phyloP scores from a whole-genome alignment of 2,329 filamentous ascomycete species.

The Cercospora canescens region DNA sequence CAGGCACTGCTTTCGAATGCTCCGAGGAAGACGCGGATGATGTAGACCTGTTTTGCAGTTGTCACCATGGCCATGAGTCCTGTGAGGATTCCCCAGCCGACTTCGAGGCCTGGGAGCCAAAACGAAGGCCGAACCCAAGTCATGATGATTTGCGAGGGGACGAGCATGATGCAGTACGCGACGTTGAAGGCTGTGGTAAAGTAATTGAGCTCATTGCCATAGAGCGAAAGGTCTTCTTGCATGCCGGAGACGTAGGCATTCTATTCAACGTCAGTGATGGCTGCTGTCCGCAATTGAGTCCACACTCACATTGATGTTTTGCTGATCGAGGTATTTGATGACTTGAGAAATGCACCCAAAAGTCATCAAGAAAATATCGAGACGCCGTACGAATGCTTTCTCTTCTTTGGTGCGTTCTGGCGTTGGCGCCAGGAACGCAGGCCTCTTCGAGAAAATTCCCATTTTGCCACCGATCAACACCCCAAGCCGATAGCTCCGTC shows the following conservation, averaged over 20 bases:
- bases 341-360: slow-evolving; percentile 45
- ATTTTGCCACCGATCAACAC: slow-evolving; percentile 6
- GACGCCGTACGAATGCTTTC: slow-evolving; percentile 38
- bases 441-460: slow-evolving; percentile 18
- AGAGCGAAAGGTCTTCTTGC: slow-evolving; percentile 31
- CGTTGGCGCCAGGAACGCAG: slow-evolving; percentile 20
- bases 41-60: slow-evolving; percentile 30
- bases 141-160: slow-evolving; percentile 43
- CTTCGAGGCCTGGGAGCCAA: slow-evolving; percentile 34
- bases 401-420: slow-evolving; percentile 35
- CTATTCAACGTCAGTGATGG: neutral
- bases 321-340: slow-evolving; percentile 34
- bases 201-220: slow-evolving; percentile 32
- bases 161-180: slow-evolving; percentile 42
- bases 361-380: slow-evolving; percentile 42
- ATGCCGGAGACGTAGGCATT: slow-evolving; percentile 23
- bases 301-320: slow-evolving; percentile 30
- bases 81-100: slow-evolving; percentile 30
- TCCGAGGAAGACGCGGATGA: slow-evolving; percentile 31
- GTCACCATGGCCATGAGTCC: slow-evolving; percentile 35
- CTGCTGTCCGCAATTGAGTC: slow-evolving; percentile 4
- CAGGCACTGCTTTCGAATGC: slow-evolving; percentile 41
- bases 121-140: slow-evolving; percentile 39
- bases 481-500: neutral
- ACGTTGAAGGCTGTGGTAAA: slow-evolving; percentile 45